phyloP scores from a whole-genome alignment of 225 moss, liverwort and hornwort genomes.

The Thuidium tamariscinum region DNA sequence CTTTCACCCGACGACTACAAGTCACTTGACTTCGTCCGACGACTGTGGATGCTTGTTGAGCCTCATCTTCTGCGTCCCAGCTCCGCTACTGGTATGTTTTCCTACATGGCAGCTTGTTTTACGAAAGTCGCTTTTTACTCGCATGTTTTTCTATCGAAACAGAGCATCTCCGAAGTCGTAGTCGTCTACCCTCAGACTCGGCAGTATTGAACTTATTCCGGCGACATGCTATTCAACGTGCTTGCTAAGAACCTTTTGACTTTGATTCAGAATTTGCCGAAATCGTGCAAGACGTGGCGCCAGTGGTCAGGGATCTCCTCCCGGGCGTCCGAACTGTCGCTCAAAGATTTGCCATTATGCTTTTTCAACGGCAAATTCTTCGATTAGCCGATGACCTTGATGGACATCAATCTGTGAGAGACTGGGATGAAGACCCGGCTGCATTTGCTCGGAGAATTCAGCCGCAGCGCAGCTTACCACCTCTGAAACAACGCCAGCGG shows the following conservation, averaged over 20 bases:
- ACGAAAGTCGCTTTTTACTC: background rate
- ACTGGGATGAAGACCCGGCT: constrained; percentile 32
- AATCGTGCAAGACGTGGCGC: constrained; percentile 31
- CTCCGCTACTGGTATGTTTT: constrained; percentile 43
- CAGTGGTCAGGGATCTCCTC: constrained; percentile 48
- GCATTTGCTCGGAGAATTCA: constrained; percentile 37
- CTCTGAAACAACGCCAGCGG: background rate
- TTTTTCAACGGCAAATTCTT: constrained; percentile 61
- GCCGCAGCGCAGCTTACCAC: background rate
- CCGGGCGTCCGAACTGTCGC: constrained; percentile 68
- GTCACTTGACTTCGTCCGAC: constrained; percentile 62
- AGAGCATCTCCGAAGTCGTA: background rate
- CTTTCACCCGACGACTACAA: constrained; percentile 75
- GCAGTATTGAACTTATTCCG: background rate
- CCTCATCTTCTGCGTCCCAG: constrained; percentile 44
- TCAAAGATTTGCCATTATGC: constrained; percentile 61
- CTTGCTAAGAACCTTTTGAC: background rate
- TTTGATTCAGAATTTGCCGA: constrained; percentile 57
- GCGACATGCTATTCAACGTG: background rate
- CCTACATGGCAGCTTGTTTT: background rate
- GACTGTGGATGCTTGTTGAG: constrained; percentile 72
- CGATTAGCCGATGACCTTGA: constrained; percentile 85
- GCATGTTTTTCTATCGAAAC: background rate
- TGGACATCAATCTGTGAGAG: constrained; percentile 46
- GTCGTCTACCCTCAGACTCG: background rate